Base-by-base conservation (phyloP, 176 grass and related monocot species). In the Hordeum marinum region DNA sequence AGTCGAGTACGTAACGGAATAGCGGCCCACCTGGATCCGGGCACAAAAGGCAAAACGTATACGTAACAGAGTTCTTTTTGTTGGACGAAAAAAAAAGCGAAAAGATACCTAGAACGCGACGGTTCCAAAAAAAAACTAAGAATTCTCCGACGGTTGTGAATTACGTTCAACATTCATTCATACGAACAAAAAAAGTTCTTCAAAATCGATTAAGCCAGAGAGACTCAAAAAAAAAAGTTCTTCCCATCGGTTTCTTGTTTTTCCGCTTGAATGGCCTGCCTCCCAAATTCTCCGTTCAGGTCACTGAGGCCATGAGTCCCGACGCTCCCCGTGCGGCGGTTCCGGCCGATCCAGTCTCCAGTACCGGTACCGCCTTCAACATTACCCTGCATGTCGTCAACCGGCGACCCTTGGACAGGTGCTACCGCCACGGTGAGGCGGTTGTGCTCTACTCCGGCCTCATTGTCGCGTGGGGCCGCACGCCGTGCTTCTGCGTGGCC, bases 341-440 rank as follows among this genome's bases (percentile, higher is more conserved):
- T 11, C 11, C 72, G 2, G 31, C 41, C 15, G 72, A 35, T n/a
- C 50, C 74, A 55, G 5, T 40, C 65, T 35, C 64, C 64, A 6
- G 68, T 1, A 6, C 29, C 29, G 29, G 37, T 1, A 62, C 64
- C 65, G 36, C 20, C 52, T 72, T 72, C 84, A 86, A 86, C 54
- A 12, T 80, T 3, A 86, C 76, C 3, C 13, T 80, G 24, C 66
- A 72, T 27, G 65, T 54, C 26, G 42, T 57, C 21, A 86, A 86
- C 76, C 23, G 50, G 80, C 48, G 34, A 0, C 0, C 6, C 6
- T 0, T 3, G 6, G n/a, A 26, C 14, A 45, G 13, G 12, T 86
- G 84, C 66, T 80, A 72, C 84, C 52, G 76, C 66, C 57, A 72
- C 3, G 84, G 84, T 39, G 84, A 86, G 76, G 84, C 39, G 12